phyloP scores from a whole-genome alignment of 306 rosid species.

The Medicago arabica region DNA sequence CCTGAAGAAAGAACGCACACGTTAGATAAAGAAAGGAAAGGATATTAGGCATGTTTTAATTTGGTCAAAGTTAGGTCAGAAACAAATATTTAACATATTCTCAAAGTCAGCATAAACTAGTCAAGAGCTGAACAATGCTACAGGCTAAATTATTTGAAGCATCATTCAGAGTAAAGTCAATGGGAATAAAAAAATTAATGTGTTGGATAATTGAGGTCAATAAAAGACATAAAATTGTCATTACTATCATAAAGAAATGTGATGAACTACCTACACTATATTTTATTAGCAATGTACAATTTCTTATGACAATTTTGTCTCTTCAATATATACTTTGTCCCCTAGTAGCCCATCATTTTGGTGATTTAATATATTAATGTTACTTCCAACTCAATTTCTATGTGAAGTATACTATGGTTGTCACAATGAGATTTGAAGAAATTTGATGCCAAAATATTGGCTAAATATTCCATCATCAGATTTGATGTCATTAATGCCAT shows the following conservation, averaged over 20 bases:
- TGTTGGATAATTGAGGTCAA: slow-evolving; percentile 57
- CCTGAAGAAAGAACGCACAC: slow-evolving; percentile 54
- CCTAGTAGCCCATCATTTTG: slow-evolving; percentile 40
- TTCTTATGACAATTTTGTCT: slow-evolving; percentile 56
- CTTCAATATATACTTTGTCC: slow-evolving; percentile 48
- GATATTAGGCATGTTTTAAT: slow-evolving; percentile 42
- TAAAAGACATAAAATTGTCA: slow-evolving; percentile 33
- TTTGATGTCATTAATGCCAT: slow-evolving; percentile 35
- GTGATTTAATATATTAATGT: slow-evolving; percentile 32
- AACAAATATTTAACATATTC: slow-evolving; percentile 39
- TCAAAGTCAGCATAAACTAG: slow-evolving; percentile 42
- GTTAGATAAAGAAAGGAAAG: slow-evolving; percentile 39
- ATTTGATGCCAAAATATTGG: slow-evolving; percentile 47
- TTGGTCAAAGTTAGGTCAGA: slow-evolving; percentile 47
- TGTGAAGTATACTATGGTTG: not conserved
- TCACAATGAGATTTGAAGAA: slow-evolving; percentile 11
- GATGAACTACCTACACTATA: slow-evolving; percentile 52
- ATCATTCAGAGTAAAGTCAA: slow-evolving; percentile 52
- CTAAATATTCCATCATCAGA: slow-evolving; percentile 26
- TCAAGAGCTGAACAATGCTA: slow-evolving; percentile 19
- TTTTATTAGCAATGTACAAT: slow-evolving; percentile 14
- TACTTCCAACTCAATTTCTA: slow-evolving; percentile 23
- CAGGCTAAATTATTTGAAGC: slow-evolving; percentile 5
- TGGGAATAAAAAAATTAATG: slow-evolving; percentile 48
- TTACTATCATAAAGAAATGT: slow-evolving; percentile 52